Conservation (phyloP, 2,329 filamentous ascomycete genomes). For the Pestalotiopsis fici region DNA sequence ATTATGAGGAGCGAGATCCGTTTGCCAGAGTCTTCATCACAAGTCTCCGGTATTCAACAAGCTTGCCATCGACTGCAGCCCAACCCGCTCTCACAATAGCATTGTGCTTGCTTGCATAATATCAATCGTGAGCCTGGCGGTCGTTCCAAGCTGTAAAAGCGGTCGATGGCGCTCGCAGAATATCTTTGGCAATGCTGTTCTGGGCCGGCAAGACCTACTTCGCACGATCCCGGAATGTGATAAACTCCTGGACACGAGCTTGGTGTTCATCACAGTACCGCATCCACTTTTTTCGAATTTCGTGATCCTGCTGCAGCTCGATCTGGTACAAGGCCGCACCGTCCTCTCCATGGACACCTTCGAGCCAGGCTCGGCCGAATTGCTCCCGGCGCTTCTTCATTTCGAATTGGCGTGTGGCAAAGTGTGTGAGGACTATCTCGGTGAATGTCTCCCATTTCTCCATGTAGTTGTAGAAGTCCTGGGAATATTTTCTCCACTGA, state of each 20-base stretch:
- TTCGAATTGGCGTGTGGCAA: constrained; percentile 50
- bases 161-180: neutral
- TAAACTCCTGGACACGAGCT: constrained; percentile 58
- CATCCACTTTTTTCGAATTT: constrained; percentile 62
- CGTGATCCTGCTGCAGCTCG: constrained; percentile 65
- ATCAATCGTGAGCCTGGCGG: neutral
- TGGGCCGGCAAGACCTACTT: constrained; percentile 24
- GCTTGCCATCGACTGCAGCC: neutral
- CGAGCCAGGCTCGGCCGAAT: constrained; percentile 48
- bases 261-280: constrained; percentile 62
- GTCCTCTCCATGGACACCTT: constrained; percentile 34
- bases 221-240: constrained; percentile 45
- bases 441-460: constrained; percentile 52
- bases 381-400: constrained; percentile 37
- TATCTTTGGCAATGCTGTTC: neutral
- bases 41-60: neutral
- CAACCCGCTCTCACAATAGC: too few relatives aligned
- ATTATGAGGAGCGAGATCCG: neutral
- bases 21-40: neutral
- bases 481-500: constrained; percentile 52
- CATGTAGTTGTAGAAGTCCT: constrained; percentile 57
- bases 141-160: neutral
- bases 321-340: constrained; percentile 57
- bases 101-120: too few relatives aligned
- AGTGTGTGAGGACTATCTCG: constrained; percentile 55